Conservation (phyloP, 164 flowering plant genomes). For the Vitis labrusca region DNA sequence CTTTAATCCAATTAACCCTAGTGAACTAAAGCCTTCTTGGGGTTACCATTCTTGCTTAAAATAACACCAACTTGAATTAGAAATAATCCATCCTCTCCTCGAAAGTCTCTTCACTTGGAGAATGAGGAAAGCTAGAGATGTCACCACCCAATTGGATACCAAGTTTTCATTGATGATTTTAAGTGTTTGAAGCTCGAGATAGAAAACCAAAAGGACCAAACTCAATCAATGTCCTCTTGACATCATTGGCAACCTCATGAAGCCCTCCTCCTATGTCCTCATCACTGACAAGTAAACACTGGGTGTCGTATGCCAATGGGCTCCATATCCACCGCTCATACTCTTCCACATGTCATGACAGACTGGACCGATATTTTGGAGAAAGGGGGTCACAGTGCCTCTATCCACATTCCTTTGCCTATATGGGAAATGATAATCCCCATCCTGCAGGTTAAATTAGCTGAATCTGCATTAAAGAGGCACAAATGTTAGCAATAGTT, state of each 20-base stretch:
- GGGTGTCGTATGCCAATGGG: no score
- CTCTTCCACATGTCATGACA: neutral
- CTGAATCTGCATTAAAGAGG: no score
- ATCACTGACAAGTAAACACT: no score
- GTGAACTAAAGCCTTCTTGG: slow-evolving; percentile 9
- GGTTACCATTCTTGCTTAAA: slow-evolving; percentile 19
- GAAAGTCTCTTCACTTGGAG: neutral
- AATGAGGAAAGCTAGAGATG: neutral
- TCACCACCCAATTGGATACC: no score
- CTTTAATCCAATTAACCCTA: slow-evolving; percentile 17
- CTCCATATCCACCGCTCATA: no score
- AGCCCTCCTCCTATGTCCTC: no score
- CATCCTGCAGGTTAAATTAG: no score
- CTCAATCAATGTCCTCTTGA: neutral
- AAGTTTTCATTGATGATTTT: no score
- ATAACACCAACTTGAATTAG: slow-evolving; percentile 12
- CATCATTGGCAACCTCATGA: neutral
- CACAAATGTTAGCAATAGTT: no score
- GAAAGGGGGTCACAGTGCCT: neutral
- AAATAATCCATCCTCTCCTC: neutral
- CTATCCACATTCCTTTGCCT: no score
- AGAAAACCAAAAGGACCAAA: neutral
- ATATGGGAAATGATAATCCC: no score
- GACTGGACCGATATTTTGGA: neutral
- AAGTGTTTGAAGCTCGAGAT: no score